These are phyloP conservation scores for Baorangia bicolor DNA, from an alignment of 768 basidiomycete species.

Conservation along the genomic window DNA sequence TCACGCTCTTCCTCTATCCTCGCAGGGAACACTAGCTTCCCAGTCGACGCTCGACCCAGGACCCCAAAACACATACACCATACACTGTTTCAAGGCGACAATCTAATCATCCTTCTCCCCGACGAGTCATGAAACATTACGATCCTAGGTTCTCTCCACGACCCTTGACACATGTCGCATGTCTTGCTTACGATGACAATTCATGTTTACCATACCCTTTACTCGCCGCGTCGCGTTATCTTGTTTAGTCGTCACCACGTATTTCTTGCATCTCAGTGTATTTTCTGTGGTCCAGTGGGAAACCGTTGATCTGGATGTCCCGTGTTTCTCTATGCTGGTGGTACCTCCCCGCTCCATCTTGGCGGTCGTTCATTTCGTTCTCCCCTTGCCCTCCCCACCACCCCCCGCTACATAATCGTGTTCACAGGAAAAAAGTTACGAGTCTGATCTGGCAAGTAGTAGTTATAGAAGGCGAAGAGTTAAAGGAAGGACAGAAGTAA, in stretches of 20 bases:
- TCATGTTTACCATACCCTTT: constrained; percentile 32
- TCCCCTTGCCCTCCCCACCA: background rate
- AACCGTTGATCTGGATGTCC: constrained; percentile 19
- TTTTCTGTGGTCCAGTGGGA: constrained; percentile 23
- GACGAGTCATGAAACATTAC: constrained; percentile 24
- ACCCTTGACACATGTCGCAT: constrained; percentile 20
- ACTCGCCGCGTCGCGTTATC: constrained; percentile 30
- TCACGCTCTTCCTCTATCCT: background rate
- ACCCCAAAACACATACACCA: constrained; percentile 13
- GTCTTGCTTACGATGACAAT: constrained; percentile 33
- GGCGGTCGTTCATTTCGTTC: constrained; percentile 13
- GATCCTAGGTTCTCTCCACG: constrained; percentile 15
- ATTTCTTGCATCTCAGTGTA: constrained; percentile 24
- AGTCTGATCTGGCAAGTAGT: constrained; percentile 30
- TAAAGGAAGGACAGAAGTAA: constrained; percentile 34
- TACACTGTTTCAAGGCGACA: constrained; percentile 27
- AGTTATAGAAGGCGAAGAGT: constrained; percentile 25
- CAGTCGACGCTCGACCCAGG: constrained; percentile 11
- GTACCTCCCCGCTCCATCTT: constrained; percentile 2
- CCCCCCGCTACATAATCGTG: constrained; percentile 20
- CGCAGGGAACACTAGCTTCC: constrained; percentile 14
- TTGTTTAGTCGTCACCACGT: constrained; percentile 27
- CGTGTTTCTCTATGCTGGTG: constrained; percentile 17
- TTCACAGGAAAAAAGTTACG: constrained; percentile 21
- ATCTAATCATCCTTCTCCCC: constrained; percentile 21